These are phyloP conservation scores for Hypoxylon sp. DNA, from an alignment of 2,329 filamentous ascomycete species.

Conservation along the genomic window DNA sequence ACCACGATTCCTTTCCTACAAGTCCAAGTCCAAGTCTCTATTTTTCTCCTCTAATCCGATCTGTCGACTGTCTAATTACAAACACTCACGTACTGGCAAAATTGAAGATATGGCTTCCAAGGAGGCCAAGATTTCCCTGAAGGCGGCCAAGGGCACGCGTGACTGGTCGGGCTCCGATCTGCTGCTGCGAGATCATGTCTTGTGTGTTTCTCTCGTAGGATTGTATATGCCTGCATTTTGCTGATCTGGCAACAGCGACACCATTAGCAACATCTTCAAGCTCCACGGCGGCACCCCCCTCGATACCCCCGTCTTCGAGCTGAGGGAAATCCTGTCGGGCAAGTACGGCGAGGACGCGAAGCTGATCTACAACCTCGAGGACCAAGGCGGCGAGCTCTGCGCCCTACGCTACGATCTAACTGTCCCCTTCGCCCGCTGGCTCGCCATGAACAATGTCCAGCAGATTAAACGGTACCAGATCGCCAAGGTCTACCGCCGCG, in stretches of 20 bases:
- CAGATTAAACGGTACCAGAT: constrained; percentile 95
- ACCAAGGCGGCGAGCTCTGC: constrained; percentile 68
- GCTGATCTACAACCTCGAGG: constrained; percentile 77
- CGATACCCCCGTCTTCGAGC: constrained; percentile 85
- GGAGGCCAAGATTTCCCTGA: constrained; percentile 33
- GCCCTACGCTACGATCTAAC: constrained; percentile 88
- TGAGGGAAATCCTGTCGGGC: constrained; percentile 84
- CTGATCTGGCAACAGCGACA: constrained; percentile 15
- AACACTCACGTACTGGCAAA: constrained; percentile 5
- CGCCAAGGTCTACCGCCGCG: constrained; percentile 85
- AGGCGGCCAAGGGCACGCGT: constrained; percentile 42
- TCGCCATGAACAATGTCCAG: constrained; percentile 88
- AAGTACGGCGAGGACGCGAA: constrained; percentile 95
- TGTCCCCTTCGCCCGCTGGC: constrained; percentile 89
- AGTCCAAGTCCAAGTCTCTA: constrained; percentile 9
- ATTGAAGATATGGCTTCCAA: constrained; percentile 27
- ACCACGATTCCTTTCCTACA: constrained; percentile 6
- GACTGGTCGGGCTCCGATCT: constrained; percentile 40
- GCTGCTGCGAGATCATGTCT: constrained; percentile 40
- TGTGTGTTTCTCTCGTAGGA: constrained; percentile 28
- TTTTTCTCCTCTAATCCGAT: constrained; percentile 4
- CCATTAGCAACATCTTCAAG: constrained; percentile 82
- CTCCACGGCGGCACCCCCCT: constrained; percentile 81
- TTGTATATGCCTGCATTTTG: background rate
- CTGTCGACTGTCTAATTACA: constrained; percentile 1